These are phyloP conservation scores for Jatropha curcas DNA, from an alignment of 345 rosid genomes.

Conservation along the genomic window DNA sequence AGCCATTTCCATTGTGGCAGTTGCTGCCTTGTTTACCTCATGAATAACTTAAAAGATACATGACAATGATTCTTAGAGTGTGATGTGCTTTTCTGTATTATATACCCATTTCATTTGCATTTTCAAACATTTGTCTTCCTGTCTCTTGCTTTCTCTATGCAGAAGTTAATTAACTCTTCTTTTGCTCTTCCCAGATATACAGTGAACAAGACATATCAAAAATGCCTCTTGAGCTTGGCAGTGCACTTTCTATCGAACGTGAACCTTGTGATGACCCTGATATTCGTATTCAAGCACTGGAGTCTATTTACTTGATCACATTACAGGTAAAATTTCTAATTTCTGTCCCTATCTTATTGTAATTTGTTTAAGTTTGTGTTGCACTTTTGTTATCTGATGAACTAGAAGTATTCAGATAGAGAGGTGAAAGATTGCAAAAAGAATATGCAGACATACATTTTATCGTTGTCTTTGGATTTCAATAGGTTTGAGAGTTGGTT, in stretches of 20 bases:
- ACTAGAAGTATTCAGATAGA: neutral
- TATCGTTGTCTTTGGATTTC: neutral
- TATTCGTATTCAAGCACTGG: slow-evolving; percentile 74
- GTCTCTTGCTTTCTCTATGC: neutral
- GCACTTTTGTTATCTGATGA: neutral
- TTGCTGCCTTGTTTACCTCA: neutral
- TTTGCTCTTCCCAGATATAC: slow-evolving; percentile 46
- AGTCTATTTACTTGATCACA: slow-evolving; percentile 79
- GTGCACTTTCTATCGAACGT: slow-evolving; percentile 86
- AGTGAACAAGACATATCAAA: slow-evolving; percentile 61
- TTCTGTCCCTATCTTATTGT: neutral
- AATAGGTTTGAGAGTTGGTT: neutral
- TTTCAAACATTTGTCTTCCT: neutral
- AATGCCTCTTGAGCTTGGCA: slow-evolving; percentile 88
- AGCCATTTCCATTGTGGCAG: neutral
- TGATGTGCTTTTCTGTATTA: neutral
- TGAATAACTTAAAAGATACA: neutral
- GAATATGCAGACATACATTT: neutral
- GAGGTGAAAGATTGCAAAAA: neutral
- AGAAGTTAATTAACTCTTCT: slow-evolving; percentile 4
- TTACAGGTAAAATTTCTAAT: slow-evolving; percentile 50
- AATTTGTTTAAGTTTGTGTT: neutral
- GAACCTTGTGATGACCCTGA: slow-evolving; percentile 80
- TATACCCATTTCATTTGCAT: neutral
- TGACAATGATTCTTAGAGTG: neutral